Evolutionary conservation across 345 rosid species (phyloP).

Genomic region (Euphorbia lathyris): DNA sequence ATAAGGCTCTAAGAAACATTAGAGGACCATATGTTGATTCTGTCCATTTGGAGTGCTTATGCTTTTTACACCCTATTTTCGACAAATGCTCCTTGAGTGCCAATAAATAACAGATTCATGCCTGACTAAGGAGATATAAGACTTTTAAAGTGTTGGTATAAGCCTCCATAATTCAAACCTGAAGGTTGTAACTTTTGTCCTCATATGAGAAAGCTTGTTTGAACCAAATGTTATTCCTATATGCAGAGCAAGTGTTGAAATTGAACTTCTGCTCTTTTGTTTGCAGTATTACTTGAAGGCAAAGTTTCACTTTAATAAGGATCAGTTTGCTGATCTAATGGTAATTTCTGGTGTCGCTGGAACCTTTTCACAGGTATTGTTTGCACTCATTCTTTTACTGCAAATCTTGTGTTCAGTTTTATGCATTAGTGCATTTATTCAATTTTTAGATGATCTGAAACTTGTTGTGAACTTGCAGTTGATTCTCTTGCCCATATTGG

Average conservation of each 20-base stretch:
- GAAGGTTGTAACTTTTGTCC: neutral
- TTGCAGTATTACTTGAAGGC: constrained; percentile 88
- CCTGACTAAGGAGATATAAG: neutral
- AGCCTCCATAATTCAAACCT: neutral
- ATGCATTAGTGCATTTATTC: neutral
- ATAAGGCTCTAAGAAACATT: neutral
- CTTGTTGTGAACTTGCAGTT: constrained; percentile 41
- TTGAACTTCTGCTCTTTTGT: constrained; percentile 3
- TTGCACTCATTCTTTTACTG: neutral
- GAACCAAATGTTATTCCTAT: neutral
- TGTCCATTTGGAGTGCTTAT: neutral
- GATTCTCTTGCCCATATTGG: constrained; percentile 72
- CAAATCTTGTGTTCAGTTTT: neutral
- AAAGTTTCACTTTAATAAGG: constrained; percentile 72
- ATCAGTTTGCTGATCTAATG: constrained; percentile 90
- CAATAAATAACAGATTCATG: neutral
- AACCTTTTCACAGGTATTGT: constrained; percentile 73
- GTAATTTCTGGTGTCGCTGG: constrained; percentile 75
- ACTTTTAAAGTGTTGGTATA: neutral
- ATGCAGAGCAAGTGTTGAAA: constrained; percentile 1
- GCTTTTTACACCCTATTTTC: neutral
- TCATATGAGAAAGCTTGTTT: neutral
- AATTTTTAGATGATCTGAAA: constrained; percentile 17
- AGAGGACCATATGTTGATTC: neutral
- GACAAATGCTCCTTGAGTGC: neutral